Evolutionary conservation across 176 grass and related monocot genomes (phyloP).

Genomic region (Canna indica): DNA sequence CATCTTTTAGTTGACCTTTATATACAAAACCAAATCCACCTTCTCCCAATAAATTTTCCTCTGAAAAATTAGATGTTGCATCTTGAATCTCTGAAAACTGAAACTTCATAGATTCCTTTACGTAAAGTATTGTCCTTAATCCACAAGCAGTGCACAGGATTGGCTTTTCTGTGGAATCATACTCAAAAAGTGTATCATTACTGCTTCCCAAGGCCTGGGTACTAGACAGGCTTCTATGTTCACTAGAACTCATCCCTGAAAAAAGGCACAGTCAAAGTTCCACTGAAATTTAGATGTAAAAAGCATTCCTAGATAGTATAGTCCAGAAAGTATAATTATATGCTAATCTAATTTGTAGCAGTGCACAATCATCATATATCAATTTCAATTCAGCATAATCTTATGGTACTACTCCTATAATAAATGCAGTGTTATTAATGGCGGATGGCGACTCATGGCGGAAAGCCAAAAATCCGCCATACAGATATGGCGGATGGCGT

Average conservation of each 20-base stretch:
- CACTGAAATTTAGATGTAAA: not conserved
- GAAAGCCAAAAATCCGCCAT: too few relatives aligned
- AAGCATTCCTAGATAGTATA: not conserved
- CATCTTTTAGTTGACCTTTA: slow-evolving; percentile 65
- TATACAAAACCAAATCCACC: slow-evolving; percentile 67
- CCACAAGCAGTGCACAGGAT: slow-evolving; percentile 48
- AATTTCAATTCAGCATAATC: not conserved
- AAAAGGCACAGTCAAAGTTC: not conserved
- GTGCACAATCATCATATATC: not conserved
- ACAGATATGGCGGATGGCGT: too few relatives aligned
- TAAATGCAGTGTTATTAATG: too few relatives aligned
- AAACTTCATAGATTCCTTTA: slow-evolving; percentile 74
- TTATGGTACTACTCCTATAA: not conserved
- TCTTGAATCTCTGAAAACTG: slow-evolving; percentile 50
- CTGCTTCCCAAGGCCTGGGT: not conserved
- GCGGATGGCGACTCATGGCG: too few relatives aligned
- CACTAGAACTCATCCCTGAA: slow-evolving; percentile 6
- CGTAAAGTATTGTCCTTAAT: slow-evolving; percentile 50
- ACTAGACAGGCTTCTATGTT: not conserved
- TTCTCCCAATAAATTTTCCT: slow-evolving; percentile 47
- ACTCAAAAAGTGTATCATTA: slow-evolving; percentile 19
- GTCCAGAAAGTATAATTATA: not conserved
- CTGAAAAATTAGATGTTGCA: slow-evolving; percentile 53
- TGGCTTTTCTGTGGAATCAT: slow-evolving; percentile 41
- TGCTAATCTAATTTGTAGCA: not conserved